Evolutionary conservation across 306 rosid genomes (phyloP), one percentile per base, ranked within the genome.

Genomic region (Rubus parviflorus): DNA sequence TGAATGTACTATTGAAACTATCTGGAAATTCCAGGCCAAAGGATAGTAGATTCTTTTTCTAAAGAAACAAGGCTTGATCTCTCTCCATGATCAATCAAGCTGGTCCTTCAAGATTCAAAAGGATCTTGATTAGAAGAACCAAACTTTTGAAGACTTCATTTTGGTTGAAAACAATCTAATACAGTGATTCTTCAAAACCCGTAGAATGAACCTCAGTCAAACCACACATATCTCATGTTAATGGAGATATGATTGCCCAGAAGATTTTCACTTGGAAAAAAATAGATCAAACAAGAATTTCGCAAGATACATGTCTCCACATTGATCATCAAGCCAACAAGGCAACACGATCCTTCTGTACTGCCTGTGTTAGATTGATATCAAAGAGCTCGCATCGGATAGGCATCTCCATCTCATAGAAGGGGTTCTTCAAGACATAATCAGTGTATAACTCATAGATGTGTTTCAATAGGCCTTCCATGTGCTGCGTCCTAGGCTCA

Each of bases 341-440:
- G 25, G 90, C 87, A 73, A 90, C 96, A 65, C 89, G 93, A 35
- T 94, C 98, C 87, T 94, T 94, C 35, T 94, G 94, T 47, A 94
- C 80, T 35, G 90, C 93, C 80, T 82, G 90, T 2, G 89, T 75
- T 12, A 94, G 77, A 86, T 85, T 91, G 79, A 87, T 90, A 43
- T 94, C 98, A 25, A 92, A 94, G 72, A 91, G 97, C 84, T 94
- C 98, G 58, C 97, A 94, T 10, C 97, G 87, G 64, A 90, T 87
- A 19, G 98, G 97, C 98, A 94, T 94, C 90, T 94, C 98, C 93
- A 94, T 88, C 86, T 94, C 97, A 80, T 94, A 92, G 85, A 94
- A 91, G 9, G 97, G 97, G 48, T 92, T 92, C 92, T 92, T 94
- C 90, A 94, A 74, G 75, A 92, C 93, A 72, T 80, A 94, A 82